Base-by-base conservation (phyloP, 1,284 basidiomycete species). In the Hortiboletus rubellus region DNA sequence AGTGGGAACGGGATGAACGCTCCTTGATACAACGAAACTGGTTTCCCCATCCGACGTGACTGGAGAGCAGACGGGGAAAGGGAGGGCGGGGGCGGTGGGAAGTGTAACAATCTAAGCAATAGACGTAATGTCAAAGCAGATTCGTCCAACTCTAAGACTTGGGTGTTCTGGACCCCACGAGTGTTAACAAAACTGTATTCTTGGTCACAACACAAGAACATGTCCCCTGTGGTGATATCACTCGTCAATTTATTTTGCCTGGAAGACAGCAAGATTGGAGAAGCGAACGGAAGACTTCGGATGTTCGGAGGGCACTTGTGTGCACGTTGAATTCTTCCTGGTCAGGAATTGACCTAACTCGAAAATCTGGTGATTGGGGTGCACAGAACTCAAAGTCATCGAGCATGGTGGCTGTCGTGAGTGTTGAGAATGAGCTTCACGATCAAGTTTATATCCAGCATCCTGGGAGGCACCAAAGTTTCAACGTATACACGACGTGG, bases 1-100 rank as follows among this genome's bases (percentile, higher is more conserved):
- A 89, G 65, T 17, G 86, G 86, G 15, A 86, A 76, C 2, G 86
- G 86, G 42, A 89, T 83, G 33, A 82, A 69, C 8, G 79, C 76
- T 1, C 71, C 64, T 38, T 61, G 41, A 44, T 73, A 68, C 33
- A 52, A 34, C 30, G 70, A 70, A 42, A 42, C 57, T 12, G 66
- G 73, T 64, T 63, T 80, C 71, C 79, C 62, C 59, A 54, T 68
- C 60, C 47, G 63, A 52, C 71, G 70, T 51, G 63, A 69, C 49
- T 60, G 50, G 47, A 50, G 60, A 41, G 66, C 63, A n/a, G 66
- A 61, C 5, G 47, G 59, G 49, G 55, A 68, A 41, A 69, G 61
- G 8, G 79, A 76, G 4, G 78, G 77, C 7, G 70, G 63, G 4
- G 79, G 77, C 3, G 82, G 81, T 17, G 77, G 68, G 60, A 82